Evolutionary conservation across 2,329 filamentous ascomycete genomes (phyloP), one percentile per base, ranked within the genome.

Genomic region (Phoma sp.): DNA sequence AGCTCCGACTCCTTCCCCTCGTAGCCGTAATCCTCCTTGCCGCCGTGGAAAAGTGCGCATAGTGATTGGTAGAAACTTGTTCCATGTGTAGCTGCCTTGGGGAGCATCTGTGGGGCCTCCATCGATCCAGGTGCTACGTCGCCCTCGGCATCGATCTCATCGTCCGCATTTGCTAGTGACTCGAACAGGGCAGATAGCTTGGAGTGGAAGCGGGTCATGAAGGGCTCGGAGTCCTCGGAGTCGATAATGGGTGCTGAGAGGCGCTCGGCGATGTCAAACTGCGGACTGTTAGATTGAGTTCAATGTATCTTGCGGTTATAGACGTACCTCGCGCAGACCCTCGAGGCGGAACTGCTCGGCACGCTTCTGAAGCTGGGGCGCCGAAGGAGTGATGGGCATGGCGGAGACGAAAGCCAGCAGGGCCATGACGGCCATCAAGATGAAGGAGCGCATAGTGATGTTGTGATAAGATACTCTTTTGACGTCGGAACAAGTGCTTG

Each of bases 81-180:
- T 30, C 57, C 47, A 11, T 51, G 37, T 5, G 37, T 50, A 17
- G 65, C 57, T 9, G 66, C 60, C 21, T 62, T 67, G 20, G 70
- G 69, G 4, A 73, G 65, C 60, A 69, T 69, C 28, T 67, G 60
- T 5, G 72, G 72, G 7, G 69, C 62, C n/a, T 72, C 67, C 20
- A 74, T 60, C 5, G 67, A 68, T 4, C 70, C 70, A 2, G 72
- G 73, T 9, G 71, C 62, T 18, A 76, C 69, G 34, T 76, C 73
- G 29, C 72, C 73, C 14, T 71, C 68, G 30, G 60, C 50, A 23
- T 75, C 70, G 38, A 63, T 50, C 18, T 68, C 61, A 3, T 65
- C 59, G 18, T 59, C 52, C 37, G 56, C 32, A n/a, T 54, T 43
- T 28, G 46, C 21, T 17, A 38, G 56, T 36, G 21, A 34, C 21